These are phyloP conservation scores for Arabidopsis hybrid DNA, from an alignment of 441 rosid genomes.

Conservation along the genomic window DNA sequence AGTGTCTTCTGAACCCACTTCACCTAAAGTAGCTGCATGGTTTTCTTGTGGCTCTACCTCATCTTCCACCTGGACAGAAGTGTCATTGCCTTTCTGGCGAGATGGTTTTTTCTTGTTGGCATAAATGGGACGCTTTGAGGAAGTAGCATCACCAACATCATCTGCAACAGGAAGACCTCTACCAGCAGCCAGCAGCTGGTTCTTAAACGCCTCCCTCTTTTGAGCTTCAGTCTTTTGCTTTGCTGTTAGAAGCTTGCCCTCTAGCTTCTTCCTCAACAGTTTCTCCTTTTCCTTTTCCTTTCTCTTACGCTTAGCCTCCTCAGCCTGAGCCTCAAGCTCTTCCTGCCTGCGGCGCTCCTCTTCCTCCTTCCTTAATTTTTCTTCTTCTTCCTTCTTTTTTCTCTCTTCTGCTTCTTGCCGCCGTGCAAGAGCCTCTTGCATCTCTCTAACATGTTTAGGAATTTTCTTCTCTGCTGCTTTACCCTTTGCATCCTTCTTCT, in stretches of 20 bases:
- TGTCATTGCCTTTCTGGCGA: slow-evolving; percentile 70
- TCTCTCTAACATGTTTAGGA: slow-evolving; percentile 95
- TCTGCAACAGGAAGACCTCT: slow-evolving; percentile 65
- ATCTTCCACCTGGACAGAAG: slow-evolving; percentile 55
- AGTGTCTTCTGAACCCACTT: slow-evolving; percentile 53
- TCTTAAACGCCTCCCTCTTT: slow-evolving; percentile 85
- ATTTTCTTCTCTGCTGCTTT: slow-evolving; percentile 88
- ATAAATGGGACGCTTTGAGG: slow-evolving; percentile 81
- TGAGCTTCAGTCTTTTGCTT: slow-evolving; percentile 93
- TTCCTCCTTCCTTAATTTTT: slow-evolving; percentile 85
- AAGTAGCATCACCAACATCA: slow-evolving; percentile 51
- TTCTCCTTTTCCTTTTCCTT: slow-evolving; percentile 96
- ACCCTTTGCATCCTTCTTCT: slow-evolving; percentile 77
- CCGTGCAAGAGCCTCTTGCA: slow-evolving; percentile 92
- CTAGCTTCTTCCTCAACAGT: slow-evolving; percentile 82
- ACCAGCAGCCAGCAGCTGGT: slow-evolving; percentile 71
- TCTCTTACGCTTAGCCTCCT: slow-evolving; percentile 88
- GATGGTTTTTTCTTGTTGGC: slow-evolving; percentile 77
- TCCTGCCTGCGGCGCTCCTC: slow-evolving; percentile 87
- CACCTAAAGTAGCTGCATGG: slow-evolving; percentile 46
- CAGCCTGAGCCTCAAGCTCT: slow-evolving; percentile 93
- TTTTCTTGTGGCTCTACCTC: slow-evolving; percentile 53
- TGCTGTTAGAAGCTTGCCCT: slow-evolving; percentile 89
- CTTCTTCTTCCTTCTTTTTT: slow-evolving; percentile 90
- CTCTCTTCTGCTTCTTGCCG: slow-evolving; percentile 84